phyloP scores from a whole-genome alignment of 306 rosid species.

The Glycine soja region DNA sequence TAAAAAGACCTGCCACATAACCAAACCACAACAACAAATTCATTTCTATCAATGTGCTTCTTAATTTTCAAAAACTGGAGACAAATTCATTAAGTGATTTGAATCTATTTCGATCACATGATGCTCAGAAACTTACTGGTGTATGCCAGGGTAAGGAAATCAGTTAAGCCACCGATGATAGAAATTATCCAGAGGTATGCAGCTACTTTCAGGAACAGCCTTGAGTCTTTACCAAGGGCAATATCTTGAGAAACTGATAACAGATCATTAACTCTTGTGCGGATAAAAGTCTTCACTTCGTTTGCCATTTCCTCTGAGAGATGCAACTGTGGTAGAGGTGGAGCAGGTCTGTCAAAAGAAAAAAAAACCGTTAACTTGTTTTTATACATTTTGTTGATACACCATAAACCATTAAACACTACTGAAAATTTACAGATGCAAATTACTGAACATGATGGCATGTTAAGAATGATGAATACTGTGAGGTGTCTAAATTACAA shows the following conservation, averaged over 20 bases:
- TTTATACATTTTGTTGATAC: slow-evolving; percentile 28
- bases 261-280: slow-evolving; percentile 61
- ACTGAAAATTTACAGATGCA: slow-evolving; percentile 7
- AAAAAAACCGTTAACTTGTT: slow-evolving; percentile 1
- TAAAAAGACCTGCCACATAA: slow-evolving; percentile 70
- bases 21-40: slow-evolving; percentile 43
- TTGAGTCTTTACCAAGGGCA: slow-evolving; percentile 80
- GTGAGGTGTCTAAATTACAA: background rate
- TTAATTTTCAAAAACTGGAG: slow-evolving; percentile 13
- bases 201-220: slow-evolving; percentile 84
- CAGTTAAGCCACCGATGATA: slow-evolving; percentile 81
- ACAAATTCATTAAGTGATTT: background rate
- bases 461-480: slow-evolving; percentile 23
- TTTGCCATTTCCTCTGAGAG: slow-evolving; percentile 84
- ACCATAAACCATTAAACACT: background rate
- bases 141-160: slow-evolving; percentile 82
- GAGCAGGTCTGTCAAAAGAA: slow-evolving; percentile 81
- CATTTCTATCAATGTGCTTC: background rate
- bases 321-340: slow-evolving; percentile 87
- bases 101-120: slow-evolving; percentile 31
- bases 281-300: slow-evolving; percentile 67
- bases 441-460: slow-evolving; percentile 24
- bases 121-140: slow-evolving; percentile 63
- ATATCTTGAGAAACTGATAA: slow-evolving; percentile 79
- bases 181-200: slow-evolving; percentile 72